These are phyloP conservation scores for Colletotrichum lindemuthianum DNA, from an alignment of 2,329 filamentous ascomycete species.

Conservation along the genomic window DNA sequence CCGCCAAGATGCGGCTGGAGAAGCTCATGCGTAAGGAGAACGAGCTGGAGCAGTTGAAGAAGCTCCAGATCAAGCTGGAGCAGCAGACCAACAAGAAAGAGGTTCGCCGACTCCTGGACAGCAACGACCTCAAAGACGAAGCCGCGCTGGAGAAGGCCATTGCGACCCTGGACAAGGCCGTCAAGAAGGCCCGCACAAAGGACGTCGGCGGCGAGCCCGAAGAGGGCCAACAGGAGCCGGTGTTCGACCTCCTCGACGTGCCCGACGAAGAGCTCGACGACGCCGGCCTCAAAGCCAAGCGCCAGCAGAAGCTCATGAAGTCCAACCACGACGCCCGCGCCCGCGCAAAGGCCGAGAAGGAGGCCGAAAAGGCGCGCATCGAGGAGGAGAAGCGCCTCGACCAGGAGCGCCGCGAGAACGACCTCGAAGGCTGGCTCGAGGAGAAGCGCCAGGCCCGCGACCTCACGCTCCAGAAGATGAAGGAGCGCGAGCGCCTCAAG, in stretches of 20 bases:
- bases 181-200: constrained; percentile 90
- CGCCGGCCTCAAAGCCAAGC: constrained; percentile 88
- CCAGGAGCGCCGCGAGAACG: constrained; percentile 81
- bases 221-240: constrained; percentile 82
- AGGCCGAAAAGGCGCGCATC: constrained; percentile 85
- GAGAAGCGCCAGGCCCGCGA: constrained; percentile 80
- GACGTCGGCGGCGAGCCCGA: constrained; percentile 86
- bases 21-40: constrained; percentile 96
- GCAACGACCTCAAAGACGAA: constrained; percentile 93
- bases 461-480: constrained; percentile 82
- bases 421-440: constrained; percentile 87
- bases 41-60: constrained; percentile 92
- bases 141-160: constrained; percentile 84
- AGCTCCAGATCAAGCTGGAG: constrained; percentile 77
- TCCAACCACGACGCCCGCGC: constrained; percentile 93
- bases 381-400: constrained; percentile 88
- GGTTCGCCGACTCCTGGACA: constrained; percentile 83
- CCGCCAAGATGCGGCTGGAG: constrained; percentile 95
- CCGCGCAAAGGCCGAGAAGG: constrained; percentile 95
- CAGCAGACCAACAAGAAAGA: constrained; percentile 88
- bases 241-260: constrained; percentile 88
- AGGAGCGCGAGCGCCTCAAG: constrained; percentile 91
- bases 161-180: constrained; percentile 88
- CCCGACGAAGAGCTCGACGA: constrained; percentile 95
- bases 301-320: constrained; percentile 91